These are phyloP conservation scores for Shiraia bambusicola DNA, from an alignment of 2,329 filamentous ascomycete genomes.

Conservation along the genomic window DNA sequence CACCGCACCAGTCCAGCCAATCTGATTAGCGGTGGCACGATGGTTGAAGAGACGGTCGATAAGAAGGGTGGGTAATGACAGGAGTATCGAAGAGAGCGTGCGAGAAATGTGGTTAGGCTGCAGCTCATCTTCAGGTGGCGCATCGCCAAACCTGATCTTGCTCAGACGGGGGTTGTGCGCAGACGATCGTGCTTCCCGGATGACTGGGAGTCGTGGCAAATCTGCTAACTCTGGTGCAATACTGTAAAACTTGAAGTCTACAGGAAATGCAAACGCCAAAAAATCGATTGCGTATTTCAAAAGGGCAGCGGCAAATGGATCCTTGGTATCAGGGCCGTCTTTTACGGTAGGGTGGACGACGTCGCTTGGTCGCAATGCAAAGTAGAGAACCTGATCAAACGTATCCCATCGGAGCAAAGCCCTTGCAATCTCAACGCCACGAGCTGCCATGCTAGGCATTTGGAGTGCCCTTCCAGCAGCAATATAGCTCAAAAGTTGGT, in stretches of 20 bases:
- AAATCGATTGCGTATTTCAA: slow-evolving; percentile 61
- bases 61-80: slow-evolving; percentile 69
- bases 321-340: slow-evolving; percentile 46
- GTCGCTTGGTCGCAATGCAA: slow-evolving; percentile 52
- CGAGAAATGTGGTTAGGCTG: slow-evolving; percentile 46
- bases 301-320: slow-evolving; percentile 57
- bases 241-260: slow-evolving; percentile 61
- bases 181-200: slow-evolving; percentile 39
- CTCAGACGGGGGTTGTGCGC: slow-evolving; percentile 57
- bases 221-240: slow-evolving; percentile 50
- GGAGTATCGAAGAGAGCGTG: slow-evolving; percentile 64
- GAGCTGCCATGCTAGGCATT: slow-evolving; percentile 57
- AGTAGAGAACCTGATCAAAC: slow-evolving; percentile 62
- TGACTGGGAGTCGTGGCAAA: slow-evolving; percentile 50
- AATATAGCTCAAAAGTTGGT: slow-evolving; percentile 59
- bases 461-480: slow-evolving; percentile 62
- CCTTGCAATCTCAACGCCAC: slow-evolving; percentile 62
- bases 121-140: slow-evolving; percentile 50
- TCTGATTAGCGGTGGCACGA: slow-evolving; percentile 52
- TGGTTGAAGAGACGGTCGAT: slow-evolving; percentile 68
- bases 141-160: slow-evolving; percentile 71
- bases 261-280: slow-evolving; percentile 61
- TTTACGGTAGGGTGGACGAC: slow-evolving; percentile 8
- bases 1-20: slow-evolving; percentile 44
- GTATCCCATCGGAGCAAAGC: slow-evolving; percentile 64